Evolutionary conservation across 2,329 filamentous ascomycete species (phyloP).

Genomic region (Cladophialophora carrionii): DNA sequence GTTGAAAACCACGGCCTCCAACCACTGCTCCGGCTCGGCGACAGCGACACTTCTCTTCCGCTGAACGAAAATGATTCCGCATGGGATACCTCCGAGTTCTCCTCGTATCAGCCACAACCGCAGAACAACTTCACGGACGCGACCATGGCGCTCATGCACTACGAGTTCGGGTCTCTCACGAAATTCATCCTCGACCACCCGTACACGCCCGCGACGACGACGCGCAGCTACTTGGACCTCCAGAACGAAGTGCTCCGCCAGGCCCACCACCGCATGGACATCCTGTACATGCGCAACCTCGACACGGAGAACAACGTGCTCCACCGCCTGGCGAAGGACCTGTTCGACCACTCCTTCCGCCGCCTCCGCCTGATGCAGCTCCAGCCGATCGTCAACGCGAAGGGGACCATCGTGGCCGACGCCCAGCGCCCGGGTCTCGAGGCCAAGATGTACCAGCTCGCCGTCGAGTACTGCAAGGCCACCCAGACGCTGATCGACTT

Average conservation of each 20-base stretch:
- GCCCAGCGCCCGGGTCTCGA: conserved; percentile 11
- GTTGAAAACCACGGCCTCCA: conserved; percentile 23
- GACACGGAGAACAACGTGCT: conserved; percentile 12
- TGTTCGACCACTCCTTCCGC: conserved; percentile 15
- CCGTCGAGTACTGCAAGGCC: conserved; percentile 23
- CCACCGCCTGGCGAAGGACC: conserved; percentile 14
- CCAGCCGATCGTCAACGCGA: conserved; percentile 14
- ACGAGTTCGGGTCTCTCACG: conserved; percentile 16
- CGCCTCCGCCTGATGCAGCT: conserved; percentile 16
- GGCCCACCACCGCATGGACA: conserved; percentile 16
- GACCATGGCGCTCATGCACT: conserved; percentile 16
- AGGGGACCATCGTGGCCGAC: conserved; percentile 4
- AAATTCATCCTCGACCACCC: conserved; percentile 18
- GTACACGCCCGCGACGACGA: conserved; percentile 10
- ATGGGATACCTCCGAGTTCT: conserved; percentile 24
- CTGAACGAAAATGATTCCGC: conserved; percentile 15
- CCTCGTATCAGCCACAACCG: conserved; percentile 5
- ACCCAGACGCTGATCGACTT: conserved; percentile 7
- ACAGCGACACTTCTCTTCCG: conserved; percentile 11
- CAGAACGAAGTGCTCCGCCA: conserved; percentile 22
- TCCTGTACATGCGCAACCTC: conserved; percentile 11
- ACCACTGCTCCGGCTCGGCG: conserved; percentile 1
- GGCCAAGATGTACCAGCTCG: conserved; percentile 16
- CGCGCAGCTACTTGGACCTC: conserved; percentile 14
- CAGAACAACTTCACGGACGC: conserved; percentile 17